Evolutionary conservation across 768 basidiomycete genomes (phyloP), one percentile per base, ranked within the genome.

Genomic region (Rhizopogon vesiculosus): DNA sequence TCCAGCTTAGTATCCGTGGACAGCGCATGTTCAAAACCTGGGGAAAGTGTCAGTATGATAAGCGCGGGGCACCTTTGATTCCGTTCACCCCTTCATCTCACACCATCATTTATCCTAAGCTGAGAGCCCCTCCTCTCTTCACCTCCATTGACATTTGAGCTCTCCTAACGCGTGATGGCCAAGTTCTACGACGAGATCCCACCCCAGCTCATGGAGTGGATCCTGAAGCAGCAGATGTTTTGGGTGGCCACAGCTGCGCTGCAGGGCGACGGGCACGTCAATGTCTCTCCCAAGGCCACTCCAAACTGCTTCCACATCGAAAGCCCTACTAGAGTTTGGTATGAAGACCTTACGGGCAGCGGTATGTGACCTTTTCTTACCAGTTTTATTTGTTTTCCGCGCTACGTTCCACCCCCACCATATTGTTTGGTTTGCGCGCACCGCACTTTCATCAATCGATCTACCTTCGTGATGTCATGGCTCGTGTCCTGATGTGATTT

Each of bases 221-320:
- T 87, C 9, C 57, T 70, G 22, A 72, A 78, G 56, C 86, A 89
- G 66, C 76, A 86, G 52, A 72, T 88, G 56, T 89, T 88, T 65
- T 89, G 84, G 81, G 85, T 90, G 10, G 85, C 83, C 0, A 80
- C 83, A 2, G 83, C 85, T 0, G 86, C 87, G 12, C 77, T 87
- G 18, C 70, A 71, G 9, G 64, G 64, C 0, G 75, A 80, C 10
- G 86, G 84, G 0, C 82, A 84, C 50, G 76, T 90, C 45, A 89
- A 89, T 60, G 65, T 89, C 25, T 87, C 84, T 0, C 85, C 87
- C 0, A 89, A 89, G 61, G 84, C 83, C 44, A 71, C 78, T 28
- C 69, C 76, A 57, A 81, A 81, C 7, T 80, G 79, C 3, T 87
- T 90, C 62, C 85, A 85, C 61, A 64, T 87, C 58, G 72, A 78